Conservation (phyloP, 768 basidiomycete genomes). For the Cystoderma amianthinum region DNA sequence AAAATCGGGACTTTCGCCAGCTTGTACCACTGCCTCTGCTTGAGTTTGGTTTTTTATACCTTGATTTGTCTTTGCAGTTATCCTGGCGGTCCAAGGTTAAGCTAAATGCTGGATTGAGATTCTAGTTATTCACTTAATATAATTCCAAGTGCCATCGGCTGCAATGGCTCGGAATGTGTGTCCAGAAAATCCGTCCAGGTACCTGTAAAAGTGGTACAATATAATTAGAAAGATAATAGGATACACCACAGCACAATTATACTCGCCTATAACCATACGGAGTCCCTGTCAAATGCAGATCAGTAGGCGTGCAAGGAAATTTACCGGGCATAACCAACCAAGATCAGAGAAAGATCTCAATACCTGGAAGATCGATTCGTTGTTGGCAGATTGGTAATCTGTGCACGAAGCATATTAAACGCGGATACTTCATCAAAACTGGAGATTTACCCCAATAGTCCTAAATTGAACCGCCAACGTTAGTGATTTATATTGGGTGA, state of each 20-base stretch:
- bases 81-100: too few species aligned
- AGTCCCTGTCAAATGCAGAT: constrained; percentile 13
- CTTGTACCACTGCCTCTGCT: constrained; percentile 20
- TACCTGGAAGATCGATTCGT: constrained; percentile 37
- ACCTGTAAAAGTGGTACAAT: constrained; percentile 8
- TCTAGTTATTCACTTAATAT: constrained; percentile 58
- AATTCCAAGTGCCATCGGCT: constrained; percentile 40
- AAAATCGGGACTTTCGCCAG: constrained; percentile 44
- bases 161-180: constrained; percentile 22
- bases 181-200: constrained; percentile 10
- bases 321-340: constrained; percentile 18
- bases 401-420: too few species aligned
- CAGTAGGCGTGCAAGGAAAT: too few species aligned
- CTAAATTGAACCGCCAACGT: too few species aligned
- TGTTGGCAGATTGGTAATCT: constrained; percentile 42
- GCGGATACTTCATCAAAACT: too few species aligned
- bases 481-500: too few species aligned
- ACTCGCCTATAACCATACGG: constrained; percentile 31
- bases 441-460: neutral
- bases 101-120: too few species aligned
- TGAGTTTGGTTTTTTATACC: constrained; percentile 24
- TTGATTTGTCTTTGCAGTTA: constrained; percentile 14
- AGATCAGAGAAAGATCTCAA: constrained; percentile 49
- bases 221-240: neutral
- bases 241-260: constrained; percentile 9